These are phyloP conservation scores for Sonneratia caseolaris DNA, from an alignment of 345 rosid species.

Conservation along the genomic window DNA sequence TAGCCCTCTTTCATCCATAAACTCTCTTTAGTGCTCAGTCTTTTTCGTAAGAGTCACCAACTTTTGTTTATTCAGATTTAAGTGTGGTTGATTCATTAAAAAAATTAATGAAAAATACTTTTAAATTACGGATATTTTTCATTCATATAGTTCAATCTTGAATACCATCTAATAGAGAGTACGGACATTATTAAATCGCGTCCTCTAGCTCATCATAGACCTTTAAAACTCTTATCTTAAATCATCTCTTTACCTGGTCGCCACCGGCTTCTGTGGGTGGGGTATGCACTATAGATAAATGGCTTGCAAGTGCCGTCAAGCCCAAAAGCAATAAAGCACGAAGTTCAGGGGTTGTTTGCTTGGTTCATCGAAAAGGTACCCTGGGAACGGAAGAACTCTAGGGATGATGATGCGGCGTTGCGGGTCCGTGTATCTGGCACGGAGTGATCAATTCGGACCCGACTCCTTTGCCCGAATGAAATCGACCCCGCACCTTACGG, in stretches of 20 bases:
- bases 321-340: background rate
- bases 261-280: conserved; percentile 13
- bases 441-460: background rate
- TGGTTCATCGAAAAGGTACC: background rate
- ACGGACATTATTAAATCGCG: too few species aligned
- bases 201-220: too few species aligned
- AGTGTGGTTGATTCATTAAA: too few species aligned
- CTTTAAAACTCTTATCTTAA: background rate
- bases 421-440: background rate
- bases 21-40: background rate
- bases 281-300: background rate
- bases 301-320: background rate
- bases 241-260: conserved; percentile 46
- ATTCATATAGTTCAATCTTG: too few species aligned
- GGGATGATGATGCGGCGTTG: too few species aligned
- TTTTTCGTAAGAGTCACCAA: too few species aligned
- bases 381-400: background rate
- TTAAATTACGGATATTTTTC: too few species aligned
- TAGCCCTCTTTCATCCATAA: background rate
- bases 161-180: too few species aligned
- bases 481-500: background rate
- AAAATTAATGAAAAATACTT: too few species aligned
- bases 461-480: background rate
- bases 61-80: too few species aligned
- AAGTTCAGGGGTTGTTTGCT: background rate